Conservation (phyloP, 2,329 filamentous ascomycete genomes). For the Diplodia seriata region DNA sequence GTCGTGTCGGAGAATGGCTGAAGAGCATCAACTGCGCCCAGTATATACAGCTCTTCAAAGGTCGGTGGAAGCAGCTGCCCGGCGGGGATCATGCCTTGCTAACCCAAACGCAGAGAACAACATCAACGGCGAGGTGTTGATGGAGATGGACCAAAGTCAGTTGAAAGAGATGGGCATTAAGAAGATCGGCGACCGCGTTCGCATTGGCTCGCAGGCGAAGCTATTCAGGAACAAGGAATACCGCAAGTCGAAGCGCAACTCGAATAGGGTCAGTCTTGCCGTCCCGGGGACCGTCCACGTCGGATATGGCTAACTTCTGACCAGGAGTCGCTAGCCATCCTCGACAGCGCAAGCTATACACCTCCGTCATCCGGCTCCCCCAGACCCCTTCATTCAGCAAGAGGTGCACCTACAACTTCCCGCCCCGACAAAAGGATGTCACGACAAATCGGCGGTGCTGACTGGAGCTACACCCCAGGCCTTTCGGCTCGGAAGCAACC, state of each 20-base stretch:
- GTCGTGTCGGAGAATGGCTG: conserved; percentile 89
- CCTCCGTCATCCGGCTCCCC: conserved; percentile 71
- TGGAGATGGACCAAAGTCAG: conserved; percentile 96
- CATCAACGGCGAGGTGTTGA: conserved; percentile 94
- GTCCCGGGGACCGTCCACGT: conserved; percentile 30
- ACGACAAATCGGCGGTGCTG: conserved; percentile 49
- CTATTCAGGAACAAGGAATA: conserved; percentile 58
- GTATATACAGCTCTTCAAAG: conserved; percentile 87
- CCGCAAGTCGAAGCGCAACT: conserved; percentile 68
- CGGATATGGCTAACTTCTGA: conserved; percentile 35
- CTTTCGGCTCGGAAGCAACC: conserved; percentile 58
- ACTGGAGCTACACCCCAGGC: conserved; percentile 48
- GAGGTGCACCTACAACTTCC: conserved; percentile 53
- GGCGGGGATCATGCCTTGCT: conserved; percentile 36
- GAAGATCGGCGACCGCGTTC: conserved; percentile 94
- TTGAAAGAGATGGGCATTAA: conserved; percentile 98
- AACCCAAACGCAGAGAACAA: conserved; percentile 69
- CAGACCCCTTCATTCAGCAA: conserved; percentile 64
- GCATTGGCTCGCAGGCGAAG: conserved; percentile 66
- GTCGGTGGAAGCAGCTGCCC: conserved; percentile 44
- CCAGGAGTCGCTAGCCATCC: conserved; percentile 82
- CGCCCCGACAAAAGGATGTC: conserved; percentile 57
- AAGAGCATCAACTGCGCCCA: conserved; percentile 90
- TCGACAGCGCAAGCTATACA: conserved; percentile 71
- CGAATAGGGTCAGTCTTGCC: conserved; percentile 70